Evolutionary conservation across 306 rosid species (phyloP), one percentile per base, ranked within the genome.

Genomic region (Trifolium fragiferum): DNA sequence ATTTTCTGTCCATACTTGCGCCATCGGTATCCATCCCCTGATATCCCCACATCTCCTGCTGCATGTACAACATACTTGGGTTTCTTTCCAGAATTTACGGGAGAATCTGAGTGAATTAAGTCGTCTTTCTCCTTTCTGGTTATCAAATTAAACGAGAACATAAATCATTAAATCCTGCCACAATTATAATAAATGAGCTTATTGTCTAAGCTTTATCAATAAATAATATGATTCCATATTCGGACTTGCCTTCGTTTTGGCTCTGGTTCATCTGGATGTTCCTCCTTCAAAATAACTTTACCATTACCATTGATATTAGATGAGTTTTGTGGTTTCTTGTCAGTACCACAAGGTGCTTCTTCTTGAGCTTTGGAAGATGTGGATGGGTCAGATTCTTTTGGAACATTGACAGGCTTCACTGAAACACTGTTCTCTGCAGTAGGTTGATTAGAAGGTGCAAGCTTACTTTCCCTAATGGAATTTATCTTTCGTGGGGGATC

Each of bases 1-100:
- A 93, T 93, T 87, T 93, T 93, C 85, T 91, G 97, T 62, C 98
- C 98, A 63, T 93, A 93, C 85, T 93, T 93, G 82, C 97, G 97
- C 98, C 98, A 91, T 55, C 98, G 84, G 50, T 93, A 89, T 76
- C 98, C 98, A 76, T 93, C 98, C 47, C 91, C 94, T 13, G 98
- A 93, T 69, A 93, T 88, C 63, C 94, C 97, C 76, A 89, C 98
- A 70, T 89, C 96, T 70, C 92, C 96, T 1, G 86, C 96, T 44
- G 97, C 98, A 87, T 93, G 98, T 80, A 93, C 94, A 47, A 91
- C 96, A 69, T 87, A 72, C 77, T 87, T 91, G 19, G 90, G 83
- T 80, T 91, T 91, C 90, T 93, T 91, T 76, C 83, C 89, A 73
- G 85, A 70, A 82, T 88, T 92, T 37, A 79, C 49, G 9, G 75